Evolutionary conservation across 176 grass and related monocot species (phyloP).

Genomic region (Eleusine indica): DNA sequence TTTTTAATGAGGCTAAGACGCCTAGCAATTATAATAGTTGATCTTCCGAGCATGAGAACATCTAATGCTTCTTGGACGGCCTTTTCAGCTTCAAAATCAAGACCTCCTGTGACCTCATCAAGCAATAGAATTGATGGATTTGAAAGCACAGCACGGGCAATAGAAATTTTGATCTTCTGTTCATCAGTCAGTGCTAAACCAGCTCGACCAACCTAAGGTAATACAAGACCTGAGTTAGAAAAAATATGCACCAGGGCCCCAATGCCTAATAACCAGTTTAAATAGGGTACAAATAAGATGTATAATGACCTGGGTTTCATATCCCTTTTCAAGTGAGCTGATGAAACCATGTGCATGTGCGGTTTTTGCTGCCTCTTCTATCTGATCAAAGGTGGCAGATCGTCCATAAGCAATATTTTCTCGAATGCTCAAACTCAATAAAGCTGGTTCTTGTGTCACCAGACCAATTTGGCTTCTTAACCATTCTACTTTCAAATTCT

Average conservation of each 20-base stretch:
- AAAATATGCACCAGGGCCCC: constrained; percentile 29
- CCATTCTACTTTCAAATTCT: constrained; percentile 95
- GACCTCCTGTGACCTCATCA: constrained; percentile 96
- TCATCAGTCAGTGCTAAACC: constrained; percentile 88
- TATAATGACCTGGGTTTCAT: constrained; percentile 79
- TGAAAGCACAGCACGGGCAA: constrained; percentile 95
- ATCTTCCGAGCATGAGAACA: constrained; percentile 99
- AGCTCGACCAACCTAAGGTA: constrained; percentile 82
- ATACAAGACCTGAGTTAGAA: constrained; percentile 38
- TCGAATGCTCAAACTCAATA: constrained; percentile 91
- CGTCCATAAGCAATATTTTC: constrained; percentile 99
- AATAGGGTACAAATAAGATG: not conserved
- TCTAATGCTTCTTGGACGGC: constrained; percentile 94
- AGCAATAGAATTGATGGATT: constrained; percentile 96
- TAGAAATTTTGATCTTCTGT: constrained; percentile 99
- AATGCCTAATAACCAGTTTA: constrained; percentile 37
- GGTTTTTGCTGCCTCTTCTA: constrained; percentile 98
- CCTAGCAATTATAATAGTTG: constrained; percentile 99
- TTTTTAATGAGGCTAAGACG: constrained; percentile 94
- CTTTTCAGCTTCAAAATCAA: constrained; percentile 99
- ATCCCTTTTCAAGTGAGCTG: constrained; percentile 95
- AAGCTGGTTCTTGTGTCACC: constrained; percentile 96
- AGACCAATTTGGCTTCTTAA: constrained; percentile 99
- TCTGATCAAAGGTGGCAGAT: constrained; percentile 88
- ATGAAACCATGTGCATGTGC: constrained; percentile 97